A percentile compares a stretch with the other conserved stretches of the same genome.
phyloP scores from a whole-genome alignment of 768 basidiomycete species.

The Kwoniella mangroviensis region DNA sequence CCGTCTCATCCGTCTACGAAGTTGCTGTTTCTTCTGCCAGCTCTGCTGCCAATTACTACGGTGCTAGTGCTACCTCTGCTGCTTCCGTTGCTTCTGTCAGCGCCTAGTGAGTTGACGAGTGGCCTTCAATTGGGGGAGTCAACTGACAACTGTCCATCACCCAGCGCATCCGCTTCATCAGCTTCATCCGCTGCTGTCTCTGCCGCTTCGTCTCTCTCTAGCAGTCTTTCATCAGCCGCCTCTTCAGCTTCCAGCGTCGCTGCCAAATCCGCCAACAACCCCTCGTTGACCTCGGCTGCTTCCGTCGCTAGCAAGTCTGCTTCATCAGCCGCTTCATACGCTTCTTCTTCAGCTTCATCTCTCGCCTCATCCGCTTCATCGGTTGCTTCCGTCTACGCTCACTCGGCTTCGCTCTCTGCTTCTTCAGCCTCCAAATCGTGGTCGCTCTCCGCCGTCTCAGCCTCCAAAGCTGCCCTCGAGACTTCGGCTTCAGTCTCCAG shows the following conservation, averaged over 20 bases:
- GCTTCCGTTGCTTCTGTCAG: constrained; percentile 52
- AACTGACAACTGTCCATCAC: constrained; percentile 4
- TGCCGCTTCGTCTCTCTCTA: constrained; percentile 52
- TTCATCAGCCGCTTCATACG: constrained; percentile 50
- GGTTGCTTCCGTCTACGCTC: constrained; percentile 45
- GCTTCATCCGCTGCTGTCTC: constrained; percentile 47
- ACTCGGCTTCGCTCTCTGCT: constrained; percentile 51
- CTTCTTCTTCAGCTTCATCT: constrained; percentile 52
- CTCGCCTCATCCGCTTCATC: constrained; percentile 53
- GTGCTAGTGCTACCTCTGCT: constrained; percentile 53
- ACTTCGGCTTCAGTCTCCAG: constrained; percentile 44
- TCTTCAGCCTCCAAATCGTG: constrained; percentile 42
- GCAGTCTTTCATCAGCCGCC: constrained; percentile 50
- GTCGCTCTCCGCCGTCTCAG: constrained; percentile 47
- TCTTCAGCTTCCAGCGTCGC: constrained; percentile 50
- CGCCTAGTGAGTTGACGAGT: constrained; percentile 51
- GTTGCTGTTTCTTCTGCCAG: constrained; percentile 45
- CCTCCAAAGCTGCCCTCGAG: constrained; percentile 39
- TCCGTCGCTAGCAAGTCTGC: constrained; percentile 55
- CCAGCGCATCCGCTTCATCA: constrained; percentile 54
- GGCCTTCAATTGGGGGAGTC: no score
- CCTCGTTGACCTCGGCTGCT: constrained; percentile 44
- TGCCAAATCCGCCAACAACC: constrained; percentile 48
- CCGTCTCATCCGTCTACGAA: constrained; percentile 48
- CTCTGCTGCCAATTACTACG: constrained; percentile 47